Evolutionary conservation across 2,329 filamentous ascomycete genomes (phyloP).

Genomic region (Westerdykella aurantiaca): DNA sequence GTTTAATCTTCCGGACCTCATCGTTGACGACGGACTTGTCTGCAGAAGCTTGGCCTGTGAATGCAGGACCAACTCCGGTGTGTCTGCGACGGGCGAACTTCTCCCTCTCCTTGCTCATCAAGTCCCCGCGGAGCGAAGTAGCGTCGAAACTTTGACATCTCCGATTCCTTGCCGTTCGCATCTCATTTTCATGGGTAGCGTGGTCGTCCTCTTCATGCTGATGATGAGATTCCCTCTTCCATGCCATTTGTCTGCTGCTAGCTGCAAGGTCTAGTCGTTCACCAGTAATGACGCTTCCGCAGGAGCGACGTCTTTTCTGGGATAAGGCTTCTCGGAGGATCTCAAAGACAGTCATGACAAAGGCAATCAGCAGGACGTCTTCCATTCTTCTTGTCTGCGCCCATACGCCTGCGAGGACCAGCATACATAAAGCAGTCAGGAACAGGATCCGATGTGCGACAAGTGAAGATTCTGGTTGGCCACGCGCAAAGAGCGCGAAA

Average conservation of each 20-base stretch:
- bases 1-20: slow-evolving; percentile 28
- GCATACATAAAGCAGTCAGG: slow-evolving; percentile 16
- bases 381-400: slow-evolving; percentile 14
- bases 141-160: too few species aligned
- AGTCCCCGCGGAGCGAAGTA: too few species aligned
- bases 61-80: too few species aligned
- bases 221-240: too few species aligned
- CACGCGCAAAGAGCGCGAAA: slow-evolving; percentile 12
- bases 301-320: too few species aligned
- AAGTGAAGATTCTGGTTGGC: slow-evolving; percentile 16
- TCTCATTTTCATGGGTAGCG: too few species aligned
- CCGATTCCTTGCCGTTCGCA: slow-evolving; percentile 22
- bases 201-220: too few species aligned
- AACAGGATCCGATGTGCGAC: slow-evolving; percentile 17
- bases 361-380: slow-evolving; percentile 19
- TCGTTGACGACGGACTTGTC: slow-evolving; percentile 26
- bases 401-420: slow-evolving; percentile 19
- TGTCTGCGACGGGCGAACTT: too few species aligned
- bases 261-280: too few species aligned
- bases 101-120: too few species aligned
- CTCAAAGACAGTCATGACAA: slow-evolving; percentile 32
- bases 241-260: too few species aligned
- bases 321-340: slow-evolving; percentile 10
- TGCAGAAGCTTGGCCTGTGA: slow-evolving; percentile 12
- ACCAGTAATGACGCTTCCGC: too few species aligned